Percentiles rank a stretch among this genome's conserved stretches.
phyloP scores from a whole-genome alignment of 306 rosid species.

The Cyclanthera cordifolia region DNA sequence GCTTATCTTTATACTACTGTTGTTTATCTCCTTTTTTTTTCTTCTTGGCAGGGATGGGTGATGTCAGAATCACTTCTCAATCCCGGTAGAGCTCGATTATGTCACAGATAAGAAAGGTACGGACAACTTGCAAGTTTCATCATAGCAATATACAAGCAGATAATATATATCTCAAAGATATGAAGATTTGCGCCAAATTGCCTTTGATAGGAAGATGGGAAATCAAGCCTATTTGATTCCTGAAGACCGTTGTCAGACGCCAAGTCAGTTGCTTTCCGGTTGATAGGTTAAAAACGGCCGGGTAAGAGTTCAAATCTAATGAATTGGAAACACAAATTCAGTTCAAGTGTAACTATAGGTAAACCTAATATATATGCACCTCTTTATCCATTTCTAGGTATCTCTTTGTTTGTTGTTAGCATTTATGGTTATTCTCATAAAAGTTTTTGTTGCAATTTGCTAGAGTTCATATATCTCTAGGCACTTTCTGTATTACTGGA shows the following conservation, averaged over 20 bases:
- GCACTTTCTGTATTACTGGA: background rate
- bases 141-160: background rate
- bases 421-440: background rate
- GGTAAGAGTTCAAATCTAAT: background rate
- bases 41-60: constrained; percentile 64
- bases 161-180: background rate
- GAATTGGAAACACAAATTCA: background rate
- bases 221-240: background rate
- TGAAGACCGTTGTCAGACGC: background rate
- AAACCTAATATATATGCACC: background rate
- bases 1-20: background rate
- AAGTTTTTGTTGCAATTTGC: background rate
- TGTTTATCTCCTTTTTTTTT: too few species aligned
- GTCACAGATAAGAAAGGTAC: constrained; percentile 18
- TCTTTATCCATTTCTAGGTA: background rate
- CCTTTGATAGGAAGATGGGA: background rate
- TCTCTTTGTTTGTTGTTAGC: background rate
- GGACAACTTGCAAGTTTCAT: background rate
- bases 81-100: constrained; percentile 89
- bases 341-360: background rate
- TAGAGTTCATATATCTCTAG: background rate
- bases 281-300: background rate
- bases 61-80: constrained; percentile 89
- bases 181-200: background rate
- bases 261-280: background rate